A percentile compares a stretch with the other conserved stretches of the same genome.
phyloP scores from a whole-genome alignment of 345 rosid species.

The Eutrema japonicum region DNA sequence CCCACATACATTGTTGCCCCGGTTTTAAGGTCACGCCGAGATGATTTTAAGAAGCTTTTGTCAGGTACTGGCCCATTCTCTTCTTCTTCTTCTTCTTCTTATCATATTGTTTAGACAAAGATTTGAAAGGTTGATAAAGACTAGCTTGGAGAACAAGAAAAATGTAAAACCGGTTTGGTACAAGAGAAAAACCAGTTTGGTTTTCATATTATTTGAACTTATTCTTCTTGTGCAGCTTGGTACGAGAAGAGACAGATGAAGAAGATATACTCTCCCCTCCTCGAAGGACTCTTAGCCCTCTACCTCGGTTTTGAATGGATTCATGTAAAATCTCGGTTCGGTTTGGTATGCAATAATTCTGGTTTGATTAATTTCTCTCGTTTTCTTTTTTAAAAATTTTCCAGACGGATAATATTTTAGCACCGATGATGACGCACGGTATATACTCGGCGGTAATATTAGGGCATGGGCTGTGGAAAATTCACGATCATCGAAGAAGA shows the following conservation, averaged over 20 bases:
- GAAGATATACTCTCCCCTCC: conserved; percentile 93
- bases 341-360: not conserved
- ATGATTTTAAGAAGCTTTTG: conserved; percentile 82
- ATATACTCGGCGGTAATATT: conserved; percentile 81
- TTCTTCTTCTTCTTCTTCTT: conserved; percentile 10
- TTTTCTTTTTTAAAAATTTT: not conserved
- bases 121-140: not conserved
- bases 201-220: not conserved
- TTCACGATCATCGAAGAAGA: conserved; percentile 76
- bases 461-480: conserved; percentile 95
- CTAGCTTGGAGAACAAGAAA: not conserved
- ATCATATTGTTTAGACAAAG: not conserved
- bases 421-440: conserved; percentile 89
- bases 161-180: not conserved
- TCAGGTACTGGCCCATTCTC: conserved; percentile 56
- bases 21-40: conserved; percentile 68
- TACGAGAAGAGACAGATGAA: conserved; percentile 96
- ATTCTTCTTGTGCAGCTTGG: conserved; percentile 67
- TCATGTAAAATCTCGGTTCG: conserved; percentile 54
- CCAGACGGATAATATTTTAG: conserved; percentile 85
- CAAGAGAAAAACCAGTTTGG: not conserved
- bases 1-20: conserved; percentile 91
- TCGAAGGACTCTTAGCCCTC: conserved; percentile 88
- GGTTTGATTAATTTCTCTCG: not conserved
- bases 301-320: conserved; percentile 97